phyloP scores from a whole-genome alignment of 208 protist genomes.

The Leishmania major region DNA sequence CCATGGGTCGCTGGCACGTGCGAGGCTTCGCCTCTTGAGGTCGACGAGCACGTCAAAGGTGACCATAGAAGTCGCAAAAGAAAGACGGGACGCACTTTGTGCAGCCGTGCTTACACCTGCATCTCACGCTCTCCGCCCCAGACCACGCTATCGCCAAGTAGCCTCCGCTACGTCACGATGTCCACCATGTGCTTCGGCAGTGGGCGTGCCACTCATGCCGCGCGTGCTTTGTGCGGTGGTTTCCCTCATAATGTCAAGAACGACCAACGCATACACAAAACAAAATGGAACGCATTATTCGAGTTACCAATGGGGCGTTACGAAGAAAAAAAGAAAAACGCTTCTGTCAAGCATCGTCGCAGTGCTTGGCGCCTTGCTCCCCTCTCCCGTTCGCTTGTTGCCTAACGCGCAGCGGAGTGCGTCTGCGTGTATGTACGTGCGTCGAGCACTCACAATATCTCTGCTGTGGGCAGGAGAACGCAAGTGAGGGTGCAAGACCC shows the following conservation, averaged over 20 bases:
- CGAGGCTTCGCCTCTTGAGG: not conserved
- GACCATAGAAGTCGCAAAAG: not conserved
- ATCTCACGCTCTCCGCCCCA: not conserved
- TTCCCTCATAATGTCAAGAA: not conserved
- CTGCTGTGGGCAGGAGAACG: not conserved
- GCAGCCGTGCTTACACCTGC: not conserved
- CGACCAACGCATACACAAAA: not conserved
- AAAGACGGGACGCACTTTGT: not conserved
- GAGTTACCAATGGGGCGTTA: conserved; percentile 6
- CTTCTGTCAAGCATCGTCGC: not conserved
- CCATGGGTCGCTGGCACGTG: not conserved
- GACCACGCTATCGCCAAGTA: not conserved
- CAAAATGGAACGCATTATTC: conserved; percentile 10
- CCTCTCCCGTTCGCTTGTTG: not conserved
- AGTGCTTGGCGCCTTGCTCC: not conserved
- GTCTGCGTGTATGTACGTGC: not conserved
- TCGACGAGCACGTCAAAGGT: not conserved
- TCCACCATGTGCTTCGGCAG: not conserved
- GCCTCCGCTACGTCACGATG: not conserved
- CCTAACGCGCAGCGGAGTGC: not conserved
- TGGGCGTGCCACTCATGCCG: not conserved
- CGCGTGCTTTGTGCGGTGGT: not conserved
- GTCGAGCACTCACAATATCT: not conserved
- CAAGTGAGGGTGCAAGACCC: not conserved
- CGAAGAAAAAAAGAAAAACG: not conserved